Conservation (phyloP, 2,329 filamentous ascomycete species). For the Talaromyces amestolkiae region DNA sequence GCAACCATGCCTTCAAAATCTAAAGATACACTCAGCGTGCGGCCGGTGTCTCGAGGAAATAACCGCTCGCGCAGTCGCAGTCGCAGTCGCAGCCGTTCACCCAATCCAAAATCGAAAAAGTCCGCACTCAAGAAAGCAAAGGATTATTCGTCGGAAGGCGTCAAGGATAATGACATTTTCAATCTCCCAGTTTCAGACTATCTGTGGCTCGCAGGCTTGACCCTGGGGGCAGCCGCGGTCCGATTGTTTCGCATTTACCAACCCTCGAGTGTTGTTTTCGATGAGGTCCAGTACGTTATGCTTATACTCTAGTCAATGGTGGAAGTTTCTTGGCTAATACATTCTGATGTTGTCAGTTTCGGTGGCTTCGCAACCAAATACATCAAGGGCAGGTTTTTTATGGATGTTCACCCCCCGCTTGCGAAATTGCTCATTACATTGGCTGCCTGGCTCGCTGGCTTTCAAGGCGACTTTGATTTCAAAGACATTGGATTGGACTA, state of each 20-base stretch:
- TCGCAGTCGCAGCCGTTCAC: slow-evolving; percentile 27
- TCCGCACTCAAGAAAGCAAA: slow-evolving; percentile 30
- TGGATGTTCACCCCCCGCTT: slow-evolving; percentile 98
- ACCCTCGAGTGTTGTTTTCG: slow-evolving; percentile 93
- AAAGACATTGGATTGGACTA: slow-evolving; percentile 99
- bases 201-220: slow-evolving; percentile 69
- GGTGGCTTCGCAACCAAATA: slow-evolving; percentile 98
- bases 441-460: slow-evolving; percentile 90
- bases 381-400: slow-evolving; percentile 99
- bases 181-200: slow-evolving; percentile 81
- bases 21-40: slow-evolving; percentile 37
- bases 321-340: neutral
- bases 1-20: slow-evolving; percentile 27
- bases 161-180: slow-evolving; percentile 89
- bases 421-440: slow-evolving; percentile 96
- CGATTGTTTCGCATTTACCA: slow-evolving; percentile 95
- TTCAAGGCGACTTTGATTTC: slow-evolving; percentile 95
- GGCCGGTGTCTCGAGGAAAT: slow-evolving; percentile 33
- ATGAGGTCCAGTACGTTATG: slow-evolving; percentile 88
- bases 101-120: slow-evolving; percentile 39
- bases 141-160: slow-evolving; percentile 50
- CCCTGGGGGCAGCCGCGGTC: slow-evolving; percentile 71
- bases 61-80: slow-evolving; percentile 38
- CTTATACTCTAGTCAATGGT: neutral
- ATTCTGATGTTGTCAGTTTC: slow-evolving; percentile 60